Percentiles rank a stretch among this genome's conserved stretches.
phyloP scores from a whole-genome alignment of 2,329 filamentous ascomycete species.

The Helotiales sp. region DNA sequence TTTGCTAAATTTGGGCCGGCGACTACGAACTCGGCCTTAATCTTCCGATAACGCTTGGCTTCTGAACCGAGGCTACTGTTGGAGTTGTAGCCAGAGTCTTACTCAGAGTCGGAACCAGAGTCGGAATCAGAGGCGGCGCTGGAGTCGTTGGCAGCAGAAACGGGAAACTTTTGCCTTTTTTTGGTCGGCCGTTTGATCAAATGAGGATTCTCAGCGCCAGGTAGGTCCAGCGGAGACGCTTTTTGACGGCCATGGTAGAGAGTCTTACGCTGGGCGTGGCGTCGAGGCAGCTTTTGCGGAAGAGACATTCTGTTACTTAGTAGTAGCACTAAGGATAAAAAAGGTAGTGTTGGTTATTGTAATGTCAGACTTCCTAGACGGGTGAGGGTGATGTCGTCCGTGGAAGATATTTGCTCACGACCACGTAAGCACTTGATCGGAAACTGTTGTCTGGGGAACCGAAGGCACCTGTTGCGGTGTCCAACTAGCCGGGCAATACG shows the following conservation, averaged over 20 bases:
- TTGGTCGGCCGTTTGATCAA: neutral
- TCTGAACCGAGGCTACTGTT: conserved; percentile 8
- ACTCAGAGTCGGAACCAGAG: conserved; percentile 2
- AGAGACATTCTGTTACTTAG: conserved; percentile 1
- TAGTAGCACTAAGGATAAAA: too few species aligned
- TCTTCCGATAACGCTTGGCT: conserved; percentile 29
- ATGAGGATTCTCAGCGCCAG: neutral
- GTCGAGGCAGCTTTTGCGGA: neutral
- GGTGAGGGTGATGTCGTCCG: neutral
- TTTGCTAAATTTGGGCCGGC: conserved; percentile 32
- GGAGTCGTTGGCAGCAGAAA: neutral
- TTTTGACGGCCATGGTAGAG: neutral
- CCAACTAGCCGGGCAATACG: neutral
- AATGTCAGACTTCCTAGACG: neutral
- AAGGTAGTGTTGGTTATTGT: neutral
- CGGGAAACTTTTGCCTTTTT: neutral
- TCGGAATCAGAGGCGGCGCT: neutral
- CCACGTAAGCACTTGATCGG: neutral
- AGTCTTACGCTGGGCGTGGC: neutral
- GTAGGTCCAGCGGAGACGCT: neutral
- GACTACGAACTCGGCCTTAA: conserved; percentile 29
- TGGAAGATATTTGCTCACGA: neutral
- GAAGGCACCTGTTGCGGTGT: neutral
- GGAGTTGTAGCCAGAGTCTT: conserved; percentile 13
- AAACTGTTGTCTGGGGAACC: neutral